A percentile compares a stretch with the other conserved stretches of the same genome.
phyloP scores from a whole-genome alignment of 345 rosid genomes.

The Eucalyptus rudis region DNA sequence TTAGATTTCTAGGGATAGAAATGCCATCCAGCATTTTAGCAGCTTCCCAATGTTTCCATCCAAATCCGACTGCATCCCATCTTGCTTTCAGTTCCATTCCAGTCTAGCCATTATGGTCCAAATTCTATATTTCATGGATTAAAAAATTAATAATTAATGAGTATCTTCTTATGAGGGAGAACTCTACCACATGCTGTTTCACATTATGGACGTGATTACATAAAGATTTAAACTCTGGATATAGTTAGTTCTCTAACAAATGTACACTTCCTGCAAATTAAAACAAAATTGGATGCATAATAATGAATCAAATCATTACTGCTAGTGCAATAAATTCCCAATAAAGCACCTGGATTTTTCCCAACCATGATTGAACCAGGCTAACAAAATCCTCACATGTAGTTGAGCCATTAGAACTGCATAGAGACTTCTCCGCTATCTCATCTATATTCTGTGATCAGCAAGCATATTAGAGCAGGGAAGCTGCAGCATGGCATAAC shows the following conservation, averaged over 20 bases:
- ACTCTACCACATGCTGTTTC: not conserved
- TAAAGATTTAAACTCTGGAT: not conserved
- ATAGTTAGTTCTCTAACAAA: not conserved
- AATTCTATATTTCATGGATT: not conserved
- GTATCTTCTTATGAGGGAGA: not conserved
- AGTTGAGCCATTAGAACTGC: constrained; percentile 49
- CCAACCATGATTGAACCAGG: constrained; percentile 68
- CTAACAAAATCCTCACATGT: constrained; percentile 78
- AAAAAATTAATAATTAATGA: no score
- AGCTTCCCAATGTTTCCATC: not conserved
- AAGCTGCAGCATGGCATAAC: not conserved
- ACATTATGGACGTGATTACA: not conserved
- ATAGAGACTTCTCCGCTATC: constrained; percentile 51
- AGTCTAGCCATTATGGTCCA: not conserved
- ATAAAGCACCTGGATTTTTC: constrained; percentile 56
- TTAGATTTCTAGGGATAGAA: not conserved
- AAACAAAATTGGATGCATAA: not conserved
- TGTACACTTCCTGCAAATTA: not conserved
- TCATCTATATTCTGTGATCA: constrained; percentile 74
- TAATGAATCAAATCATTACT: not conserved
- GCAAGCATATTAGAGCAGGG: not conserved
- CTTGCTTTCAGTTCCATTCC: not conserved
- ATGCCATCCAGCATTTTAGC: not conserved
- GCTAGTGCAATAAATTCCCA: not conserved
- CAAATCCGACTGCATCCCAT: not conserved